A percentile compares a stretch with the other conserved stretches of the same genome.
phyloP scores from a whole-genome alignment of 257 asterid genomes.

The Primulina huaijiensis region DNA sequence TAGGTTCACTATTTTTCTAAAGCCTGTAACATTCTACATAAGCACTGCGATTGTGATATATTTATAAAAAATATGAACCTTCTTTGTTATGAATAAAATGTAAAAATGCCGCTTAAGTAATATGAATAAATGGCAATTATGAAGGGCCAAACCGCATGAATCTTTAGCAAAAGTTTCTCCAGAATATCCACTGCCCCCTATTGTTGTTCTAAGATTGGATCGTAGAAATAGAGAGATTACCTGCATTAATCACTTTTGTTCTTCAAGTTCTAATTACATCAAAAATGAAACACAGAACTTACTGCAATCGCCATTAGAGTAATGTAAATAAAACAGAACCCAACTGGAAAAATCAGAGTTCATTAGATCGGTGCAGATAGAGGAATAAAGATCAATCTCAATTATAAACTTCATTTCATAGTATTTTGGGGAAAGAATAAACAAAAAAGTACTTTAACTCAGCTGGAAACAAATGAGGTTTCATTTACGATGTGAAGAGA shows the following conservation, averaged over 20 bases:
- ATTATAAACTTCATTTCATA: neutral
- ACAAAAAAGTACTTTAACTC: no score
- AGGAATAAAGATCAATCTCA: neutral
- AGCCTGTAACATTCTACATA: conserved; percentile 13
- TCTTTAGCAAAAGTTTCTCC: conserved; percentile 44
- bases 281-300: conserved; percentile 16
- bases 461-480: neutral
- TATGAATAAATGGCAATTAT: conserved; percentile 24
- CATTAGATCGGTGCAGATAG: neutral
- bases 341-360: neutral
- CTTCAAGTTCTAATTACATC: conserved; percentile 3
- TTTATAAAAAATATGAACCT: neutral
- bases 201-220: conserved; percentile 51
- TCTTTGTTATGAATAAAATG: conserved; percentile 13
- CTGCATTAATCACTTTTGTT: conserved; percentile 46
- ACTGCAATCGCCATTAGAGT: conserved; percentile 20
- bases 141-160: conserved; percentile 51
- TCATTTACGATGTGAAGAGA: neutral
- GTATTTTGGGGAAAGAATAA: neutral
- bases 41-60: conserved; percentile 9
- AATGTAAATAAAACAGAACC: conserved; percentile 12
- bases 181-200: conserved; percentile 35
- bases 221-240: conserved; percentile 77
- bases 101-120: neutral
- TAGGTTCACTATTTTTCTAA: conserved; percentile 12